Percentiles rank a stretch among this genome's conserved stretches.
Conservation (phyloP, 345 rosid genomes). For the Cardamine resedifolia region DNA sequence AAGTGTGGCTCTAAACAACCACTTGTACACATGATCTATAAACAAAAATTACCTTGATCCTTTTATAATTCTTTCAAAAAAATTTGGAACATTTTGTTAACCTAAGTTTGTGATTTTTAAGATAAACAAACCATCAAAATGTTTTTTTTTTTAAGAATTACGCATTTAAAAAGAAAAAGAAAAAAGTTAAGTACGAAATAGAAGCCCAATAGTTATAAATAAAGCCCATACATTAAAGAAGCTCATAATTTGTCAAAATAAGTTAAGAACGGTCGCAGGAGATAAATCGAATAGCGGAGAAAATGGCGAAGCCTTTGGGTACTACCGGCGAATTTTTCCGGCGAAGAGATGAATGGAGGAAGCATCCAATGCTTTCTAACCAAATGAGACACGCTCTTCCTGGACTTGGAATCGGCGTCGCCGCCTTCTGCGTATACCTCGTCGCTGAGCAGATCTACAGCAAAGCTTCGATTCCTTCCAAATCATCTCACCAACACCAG, state of each 20-base stretch:
- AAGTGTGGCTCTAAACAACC: neutral
- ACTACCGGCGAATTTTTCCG: slow-evolving; percentile 91
- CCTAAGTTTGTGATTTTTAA: neutral
- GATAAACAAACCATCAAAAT: neutral
- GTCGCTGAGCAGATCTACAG: slow-evolving; percentile 91
- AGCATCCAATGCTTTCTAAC: slow-evolving; percentile 81
- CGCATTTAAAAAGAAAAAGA: too few relatives aligned
- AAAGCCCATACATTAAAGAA: slow-evolving; percentile 1
- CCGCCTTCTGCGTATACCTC: slow-evolving; percentile 82
- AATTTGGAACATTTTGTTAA: neutral
- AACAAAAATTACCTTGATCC: neutral
- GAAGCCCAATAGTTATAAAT: neutral
- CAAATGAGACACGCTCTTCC: slow-evolving; percentile 88
- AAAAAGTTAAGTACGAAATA: neutral
- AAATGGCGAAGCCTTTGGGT: slow-evolving; percentile 69
- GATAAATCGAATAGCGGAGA: neutral
- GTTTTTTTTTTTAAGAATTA: too few relatives aligned
- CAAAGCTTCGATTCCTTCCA: slow-evolving; percentile 55
- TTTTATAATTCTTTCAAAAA: too few relatives aligned
- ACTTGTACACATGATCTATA: neutral
- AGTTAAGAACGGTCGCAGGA: neutral
- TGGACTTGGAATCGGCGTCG: slow-evolving; percentile 84
- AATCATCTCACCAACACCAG: slow-evolving; percentile 49
- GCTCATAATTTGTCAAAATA: neutral
- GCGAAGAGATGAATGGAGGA: slow-evolving; percentile 93